These are phyloP conservation scores for Eucalyptus victrix DNA, from an alignment of 345 rosid species.

Conservation along the genomic window DNA sequence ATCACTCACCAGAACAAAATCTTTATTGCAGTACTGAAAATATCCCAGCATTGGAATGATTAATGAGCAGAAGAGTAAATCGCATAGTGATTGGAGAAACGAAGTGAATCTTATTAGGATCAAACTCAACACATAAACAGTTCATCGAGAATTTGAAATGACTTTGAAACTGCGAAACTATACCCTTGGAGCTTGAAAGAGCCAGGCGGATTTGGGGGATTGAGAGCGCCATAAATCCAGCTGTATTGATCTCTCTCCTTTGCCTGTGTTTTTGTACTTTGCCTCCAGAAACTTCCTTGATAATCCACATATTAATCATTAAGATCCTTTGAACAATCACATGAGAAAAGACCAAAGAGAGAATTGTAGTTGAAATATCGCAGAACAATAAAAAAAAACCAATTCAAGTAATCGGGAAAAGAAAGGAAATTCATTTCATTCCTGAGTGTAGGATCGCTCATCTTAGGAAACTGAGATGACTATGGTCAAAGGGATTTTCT, in stretches of 20 bases:
- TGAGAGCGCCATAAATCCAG: background rate
- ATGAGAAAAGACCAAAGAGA: background rate
- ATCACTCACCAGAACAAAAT: background rate
- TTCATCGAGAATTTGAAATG: background rate
- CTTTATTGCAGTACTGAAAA: background rate
- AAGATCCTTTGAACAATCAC: background rate
- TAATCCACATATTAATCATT: background rate
- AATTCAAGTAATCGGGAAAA: background rate
- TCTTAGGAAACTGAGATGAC: background rate
- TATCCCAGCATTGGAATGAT: background rate
- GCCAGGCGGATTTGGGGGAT: accelerated
- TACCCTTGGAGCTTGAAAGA: background rate
- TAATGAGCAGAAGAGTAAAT: background rate
- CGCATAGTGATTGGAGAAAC: background rate
- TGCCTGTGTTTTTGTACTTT: background rate
- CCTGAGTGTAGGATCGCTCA: accelerated
- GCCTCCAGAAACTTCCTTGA: background rate
- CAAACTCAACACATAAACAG: background rate
- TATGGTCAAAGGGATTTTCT: background rate
- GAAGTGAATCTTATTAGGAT: background rate
- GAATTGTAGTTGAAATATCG: background rate
- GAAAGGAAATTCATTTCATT: accelerated
- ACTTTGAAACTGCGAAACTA: background rate
- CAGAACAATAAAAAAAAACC: background rate
- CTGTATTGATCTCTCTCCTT: background rate